phyloP scores from a whole-genome alignment of 495 filamentous ascomycete genomes.

The Aspergillus sclerotiicarbonarius region DNA sequence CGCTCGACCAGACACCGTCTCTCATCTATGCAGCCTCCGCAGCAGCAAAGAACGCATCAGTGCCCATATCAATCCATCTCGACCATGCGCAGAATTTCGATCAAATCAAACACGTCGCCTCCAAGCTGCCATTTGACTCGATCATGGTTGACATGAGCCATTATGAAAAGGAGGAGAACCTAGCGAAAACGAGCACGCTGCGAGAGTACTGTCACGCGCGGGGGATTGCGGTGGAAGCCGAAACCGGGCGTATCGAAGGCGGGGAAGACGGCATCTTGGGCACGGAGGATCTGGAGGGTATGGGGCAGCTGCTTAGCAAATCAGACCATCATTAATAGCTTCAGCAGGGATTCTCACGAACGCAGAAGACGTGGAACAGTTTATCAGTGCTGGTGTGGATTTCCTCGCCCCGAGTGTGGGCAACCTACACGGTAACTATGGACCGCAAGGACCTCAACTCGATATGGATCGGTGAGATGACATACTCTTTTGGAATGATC shows the following conservation, averaged over 20 bases:
- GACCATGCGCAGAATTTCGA: constrained; percentile 66
- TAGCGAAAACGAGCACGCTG: constrained; percentile 59
- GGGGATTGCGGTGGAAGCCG: constrained; percentile 67
- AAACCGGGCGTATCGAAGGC: constrained; percentile 72
- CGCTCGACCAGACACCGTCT: constrained; percentile 57
- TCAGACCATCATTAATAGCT: not conserved
- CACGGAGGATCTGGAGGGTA: constrained; percentile 62
- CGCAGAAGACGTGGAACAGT: constrained; percentile 64
- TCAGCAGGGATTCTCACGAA: constrained; percentile 55
- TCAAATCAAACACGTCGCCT: constrained; percentile 56
- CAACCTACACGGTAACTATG: constrained; percentile 77
- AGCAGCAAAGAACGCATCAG: constrained; percentile 54
- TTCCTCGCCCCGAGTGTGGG: constrained; percentile 74
- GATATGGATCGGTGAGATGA: constrained; percentile 57
- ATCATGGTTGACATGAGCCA: constrained; percentile 76
- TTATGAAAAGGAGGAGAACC: constrained; percentile 71
- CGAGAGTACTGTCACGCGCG: constrained; percentile 61
- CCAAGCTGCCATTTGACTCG: constrained; percentile 59
- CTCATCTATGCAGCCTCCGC: constrained; percentile 56
- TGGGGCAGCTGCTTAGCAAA: not conserved
- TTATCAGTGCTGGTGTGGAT: constrained; percentile 67
- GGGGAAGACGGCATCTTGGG: constrained; percentile 79
- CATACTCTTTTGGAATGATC: too few relatives aligned
- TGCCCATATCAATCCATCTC: constrained; percentile 65
- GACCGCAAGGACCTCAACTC: constrained; percentile 58